phyloP scores from a whole-genome alignment of 768 basidiomycete species.

The Lactarius evosmus region DNA sequence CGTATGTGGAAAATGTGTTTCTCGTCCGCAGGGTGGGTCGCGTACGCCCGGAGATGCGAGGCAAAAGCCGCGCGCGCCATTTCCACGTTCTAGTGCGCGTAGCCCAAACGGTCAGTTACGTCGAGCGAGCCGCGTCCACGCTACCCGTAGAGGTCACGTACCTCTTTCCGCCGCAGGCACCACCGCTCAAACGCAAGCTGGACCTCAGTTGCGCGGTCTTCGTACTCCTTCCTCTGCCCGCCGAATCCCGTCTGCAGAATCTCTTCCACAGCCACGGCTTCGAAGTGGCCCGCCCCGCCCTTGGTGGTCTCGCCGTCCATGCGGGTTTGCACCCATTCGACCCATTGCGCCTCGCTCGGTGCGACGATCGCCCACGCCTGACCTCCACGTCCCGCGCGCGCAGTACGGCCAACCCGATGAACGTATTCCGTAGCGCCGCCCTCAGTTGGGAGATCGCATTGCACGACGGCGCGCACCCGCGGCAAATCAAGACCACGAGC shows the following conservation, averaged over 20 bases:
- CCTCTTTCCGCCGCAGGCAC: conserved; percentile 73
- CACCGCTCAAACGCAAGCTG: conserved; percentile 94
- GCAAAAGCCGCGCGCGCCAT: conserved; percentile 82
- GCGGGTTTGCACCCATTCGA: conserved; percentile 80
- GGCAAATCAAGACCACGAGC: conserved; percentile 97
- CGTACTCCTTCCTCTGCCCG: conserved; percentile 74
- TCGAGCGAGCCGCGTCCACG: too few relatives aligned
- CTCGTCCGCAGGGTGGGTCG: conserved; percentile 93
- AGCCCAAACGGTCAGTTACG: conserved; percentile 6
- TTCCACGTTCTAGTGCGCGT: conserved; percentile 56
- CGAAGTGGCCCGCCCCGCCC: conserved; percentile 48
- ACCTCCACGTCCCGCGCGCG: conserved; percentile 92
- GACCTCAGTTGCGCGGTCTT: conserved; percentile 90
- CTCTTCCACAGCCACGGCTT: conserved; percentile 60
- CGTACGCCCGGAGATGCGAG: conserved; percentile 94
- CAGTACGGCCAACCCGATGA: conserved; percentile 95
- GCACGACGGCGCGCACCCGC: conserved; percentile 88
- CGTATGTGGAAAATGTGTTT: conserved; percentile 97
- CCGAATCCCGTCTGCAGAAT: conserved; percentile 83
- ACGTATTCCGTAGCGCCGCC: conserved; percentile 95
- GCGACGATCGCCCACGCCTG: conserved; percentile 93
- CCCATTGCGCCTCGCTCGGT: conserved; percentile 87
- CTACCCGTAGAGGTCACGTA: conserved; percentile 33
- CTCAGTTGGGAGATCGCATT: conserved; percentile 97
- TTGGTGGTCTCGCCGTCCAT: conserved; percentile 56